phyloP scores from a whole-genome alignment of 2,329 filamentous ascomycete genomes.

The Microcera coccophila region DNA sequence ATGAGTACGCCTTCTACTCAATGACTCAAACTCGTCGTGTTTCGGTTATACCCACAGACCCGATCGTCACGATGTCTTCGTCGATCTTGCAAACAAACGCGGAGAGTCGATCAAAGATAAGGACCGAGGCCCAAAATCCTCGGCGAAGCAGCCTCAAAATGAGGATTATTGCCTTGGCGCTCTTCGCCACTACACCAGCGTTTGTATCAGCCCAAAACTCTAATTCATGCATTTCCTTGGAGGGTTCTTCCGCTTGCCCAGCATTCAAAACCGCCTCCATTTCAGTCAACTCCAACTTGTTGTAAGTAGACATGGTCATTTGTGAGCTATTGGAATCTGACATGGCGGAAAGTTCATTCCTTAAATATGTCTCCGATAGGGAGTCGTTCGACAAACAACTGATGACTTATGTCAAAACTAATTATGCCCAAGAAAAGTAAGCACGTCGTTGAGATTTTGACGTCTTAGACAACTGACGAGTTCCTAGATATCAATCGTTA shows the following conservation, averaged over 20 bases:
- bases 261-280: constrained; percentile 71
- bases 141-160: constrained; percentile 15
- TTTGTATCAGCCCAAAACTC: constrained; percentile 35
- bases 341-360: constrained; percentile 78
- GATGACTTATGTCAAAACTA: constrained; percentile 65
- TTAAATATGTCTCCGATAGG: constrained; percentile 72
- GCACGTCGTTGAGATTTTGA: constrained; percentile 25
- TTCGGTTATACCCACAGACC: constrained; percentile 4
- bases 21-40: constrained; percentile 10
- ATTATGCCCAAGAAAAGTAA: constrained; percentile 76
- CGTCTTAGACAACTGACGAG: constrained; percentile 8
- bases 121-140: constrained; percentile 10
- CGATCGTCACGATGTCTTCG: constrained; percentile 1
- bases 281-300: constrained; percentile 59
- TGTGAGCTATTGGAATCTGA: not conserved
- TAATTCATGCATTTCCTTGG: constrained; percentile 66
- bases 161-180: constrained; percentile 21
- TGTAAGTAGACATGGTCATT: constrained; percentile 58
- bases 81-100: constrained; percentile 10
- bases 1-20: constrained; percentile 18
- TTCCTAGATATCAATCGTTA: constrained; percentile 68
- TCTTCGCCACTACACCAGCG: constrained; percentile 26
- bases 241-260: constrained; percentile 65
- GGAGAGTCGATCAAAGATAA: constrained; percentile 4
- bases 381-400: constrained; percentile 75